These are phyloP conservation scores for Erigeron philadelphicus DNA, from an alignment of 140 eudicot genomes.

Conservation along the genomic window DNA sequence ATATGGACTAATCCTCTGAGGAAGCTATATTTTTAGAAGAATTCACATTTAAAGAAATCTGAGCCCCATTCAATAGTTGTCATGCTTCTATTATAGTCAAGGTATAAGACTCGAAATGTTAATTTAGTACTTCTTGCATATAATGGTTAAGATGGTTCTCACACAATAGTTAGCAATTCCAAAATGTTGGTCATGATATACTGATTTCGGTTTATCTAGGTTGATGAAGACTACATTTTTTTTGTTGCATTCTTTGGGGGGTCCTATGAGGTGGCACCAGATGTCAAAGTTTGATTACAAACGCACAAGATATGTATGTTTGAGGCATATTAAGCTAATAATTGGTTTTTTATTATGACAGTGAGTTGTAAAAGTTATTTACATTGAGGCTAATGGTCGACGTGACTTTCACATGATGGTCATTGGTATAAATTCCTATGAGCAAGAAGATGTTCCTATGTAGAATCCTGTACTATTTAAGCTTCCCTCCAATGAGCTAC, in stretches of 20 bases:
- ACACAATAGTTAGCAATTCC: background rate
- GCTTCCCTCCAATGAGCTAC: slow-evolving; percentile 66
- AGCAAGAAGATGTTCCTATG: slow-evolving; percentile 62
- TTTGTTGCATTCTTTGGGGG: slow-evolving; percentile 92
- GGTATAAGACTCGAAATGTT: no score
- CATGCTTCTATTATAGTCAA: no score
- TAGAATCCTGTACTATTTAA: slow-evolving; percentile 83
- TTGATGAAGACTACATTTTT: slow-evolving; percentile 58
- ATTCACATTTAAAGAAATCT: no score
- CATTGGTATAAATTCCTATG: slow-evolving; percentile 58
- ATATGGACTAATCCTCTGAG: no score
- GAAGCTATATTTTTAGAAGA: no score
- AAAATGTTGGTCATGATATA: background rate
- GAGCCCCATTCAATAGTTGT: no score
- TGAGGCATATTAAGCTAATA: background rate
- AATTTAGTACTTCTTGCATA: no score
- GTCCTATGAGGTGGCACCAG: slow-evolving; percentile 71
- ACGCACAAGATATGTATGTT: slow-evolving; percentile 48
- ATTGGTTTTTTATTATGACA: background rate
- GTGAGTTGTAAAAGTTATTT: background rate
- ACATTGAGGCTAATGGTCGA: background rate
- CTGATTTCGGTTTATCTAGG: slow-evolving; percentile 27
- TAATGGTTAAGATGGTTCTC: no score
- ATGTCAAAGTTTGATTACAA: slow-evolving; percentile 81
- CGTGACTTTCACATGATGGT: slow-evolving; percentile 52